A percentile compares a stretch with the other conserved stretches of the same genome.
phyloP scores from a whole-genome alignment of 2,329 filamentous ascomycete species.

The Hypoxylon rubiginosum region DNA sequence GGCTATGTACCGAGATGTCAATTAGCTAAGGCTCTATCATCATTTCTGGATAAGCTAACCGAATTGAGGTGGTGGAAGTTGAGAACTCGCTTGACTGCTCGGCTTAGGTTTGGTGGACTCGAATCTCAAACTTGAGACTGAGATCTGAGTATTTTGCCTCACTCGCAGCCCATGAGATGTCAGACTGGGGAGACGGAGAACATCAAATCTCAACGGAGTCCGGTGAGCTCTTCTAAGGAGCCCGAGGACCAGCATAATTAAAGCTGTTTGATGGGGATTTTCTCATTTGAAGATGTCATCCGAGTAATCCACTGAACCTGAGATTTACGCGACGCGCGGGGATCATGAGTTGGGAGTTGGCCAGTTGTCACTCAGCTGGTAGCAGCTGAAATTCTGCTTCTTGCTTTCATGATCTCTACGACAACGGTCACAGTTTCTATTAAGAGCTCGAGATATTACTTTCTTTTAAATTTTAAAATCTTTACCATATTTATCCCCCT shows the following conservation, averaged over 20 bases:
- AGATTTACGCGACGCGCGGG: conserved; percentile 8
- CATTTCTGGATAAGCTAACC: conserved; percentile 24
- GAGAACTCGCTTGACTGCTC: conserved; percentile 11
- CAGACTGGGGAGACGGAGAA: conserved; percentile 12
- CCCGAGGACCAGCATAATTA: conserved; percentile 42
- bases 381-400: conserved; percentile 1
- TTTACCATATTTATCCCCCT: too few relatives aligned
- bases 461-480: too few relatives aligned
- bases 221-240: conserved; percentile 36
- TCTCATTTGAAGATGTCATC: background rate
- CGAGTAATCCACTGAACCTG: background rate
- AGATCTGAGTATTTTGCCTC: conserved; percentile 15
- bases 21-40: conserved; percentile 7
- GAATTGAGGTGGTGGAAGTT: conserved; percentile 22
- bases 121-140: conserved; percentile 30
- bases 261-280: background rate
- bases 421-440: too few relatives aligned
- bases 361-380: conserved; percentile 10
- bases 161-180: conserved; percentile 14
- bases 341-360: background rate
- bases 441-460: too few relatives aligned
- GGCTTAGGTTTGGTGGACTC: conserved; percentile 41
- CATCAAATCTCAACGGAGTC: conserved; percentile 20
- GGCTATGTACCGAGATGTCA: conserved; percentile 52
- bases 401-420: background rate